These are phyloP conservation scores for Penicillium sp. DNA, from an alignment of 2,329 filamentous ascomycete species.

Conservation along the genomic window DNA sequence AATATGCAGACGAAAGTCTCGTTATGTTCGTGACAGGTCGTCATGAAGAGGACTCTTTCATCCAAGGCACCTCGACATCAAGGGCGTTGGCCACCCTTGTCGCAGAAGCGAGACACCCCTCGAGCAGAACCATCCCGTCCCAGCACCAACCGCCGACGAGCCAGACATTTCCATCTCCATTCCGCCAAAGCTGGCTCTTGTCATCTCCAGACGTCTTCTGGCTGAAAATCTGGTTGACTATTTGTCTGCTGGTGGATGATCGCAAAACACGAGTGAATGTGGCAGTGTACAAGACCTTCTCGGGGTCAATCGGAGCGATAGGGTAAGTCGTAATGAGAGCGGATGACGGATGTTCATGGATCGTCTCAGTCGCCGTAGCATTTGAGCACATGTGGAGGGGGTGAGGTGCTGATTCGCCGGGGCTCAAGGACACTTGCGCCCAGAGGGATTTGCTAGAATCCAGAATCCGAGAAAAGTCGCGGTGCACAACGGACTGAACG, in stretches of 20 bases:
- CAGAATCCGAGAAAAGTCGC: constrained; percentile 25
- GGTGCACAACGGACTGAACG: constrained; percentile 45
- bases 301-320: constrained; percentile 4
- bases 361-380: constrained; percentile 2
- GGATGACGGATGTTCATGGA: constrained; percentile 10
- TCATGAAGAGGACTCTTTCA: background rate
- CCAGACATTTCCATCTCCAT: constrained; percentile 57
- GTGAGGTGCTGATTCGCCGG: background rate
- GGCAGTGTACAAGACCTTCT: constrained; percentile 9
- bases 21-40: background rate
- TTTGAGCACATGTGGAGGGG: constrained; percentile 11
- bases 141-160: constrained; percentile 62
- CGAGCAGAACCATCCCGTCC: constrained; percentile 64
- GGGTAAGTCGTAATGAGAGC: constrained; percentile 10
- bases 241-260: constrained; percentile 10
- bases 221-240: constrained; percentile 3
- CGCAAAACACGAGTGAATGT: constrained; percentile 13
- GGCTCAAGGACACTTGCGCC: background rate
- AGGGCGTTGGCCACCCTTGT: constrained; percentile 57
- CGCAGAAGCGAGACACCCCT: constrained; percentile 61
- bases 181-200: constrained; percentile 46
- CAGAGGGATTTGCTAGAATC: constrained; percentile 9
- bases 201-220: background rate
- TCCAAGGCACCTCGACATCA: constrained; percentile 47
- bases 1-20: background rate